Base-by-base conservation (phyloP, 345 rosid species). In the Geranium brycei region DNA sequence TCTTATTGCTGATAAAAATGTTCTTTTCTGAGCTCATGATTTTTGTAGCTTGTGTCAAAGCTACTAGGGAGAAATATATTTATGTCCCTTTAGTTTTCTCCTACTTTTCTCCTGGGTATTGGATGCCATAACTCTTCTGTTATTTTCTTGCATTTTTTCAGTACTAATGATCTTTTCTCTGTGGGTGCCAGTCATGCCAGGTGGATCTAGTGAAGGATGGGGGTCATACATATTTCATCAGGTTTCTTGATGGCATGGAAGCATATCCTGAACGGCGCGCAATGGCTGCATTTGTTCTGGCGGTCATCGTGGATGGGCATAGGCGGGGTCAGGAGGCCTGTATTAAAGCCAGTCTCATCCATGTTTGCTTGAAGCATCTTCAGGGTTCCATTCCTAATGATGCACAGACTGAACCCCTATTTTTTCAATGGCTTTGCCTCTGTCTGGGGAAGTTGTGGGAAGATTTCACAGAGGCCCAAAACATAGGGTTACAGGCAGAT, bases 261-360 rank as follows among this genome's bases (percentile, higher is more conserved):
- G 96, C 99, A 60, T 91, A 75, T 76, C 97, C 99, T 53, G 99
- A 95, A 74, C 99, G 91, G 75, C 93, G 99, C 66, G 99, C 99
- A 62, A 95, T 95, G 99, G 97, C 99, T 75, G 97, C 97, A 65
- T 95, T 95, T 88, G 99, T 91, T 71, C 81, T 95, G 84, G 96
- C 99, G 67, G 99, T 91, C 76, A 88, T 95, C 80, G 90, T 91
- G 73, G 99, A 95, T 76, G 96, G 99, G 32, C 97, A 95, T 67
- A 79, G 91, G 66, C 80, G 84, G 77, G 99, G 99, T 74, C 97
- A 88, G 77, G 96, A 88, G 80, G 99, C 93, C 56, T 95, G 99
- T 76, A 73, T 85, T 65, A 89, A 85, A 79, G 87, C 91, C 62
- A 82, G 76, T 70, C 74, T 95, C 69, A 77, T 95, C 75, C 79